Base-by-base conservation (phyloP, 2,329 filamentous ascomycete species). In the Orbilia blumenaviensis region DNA sequence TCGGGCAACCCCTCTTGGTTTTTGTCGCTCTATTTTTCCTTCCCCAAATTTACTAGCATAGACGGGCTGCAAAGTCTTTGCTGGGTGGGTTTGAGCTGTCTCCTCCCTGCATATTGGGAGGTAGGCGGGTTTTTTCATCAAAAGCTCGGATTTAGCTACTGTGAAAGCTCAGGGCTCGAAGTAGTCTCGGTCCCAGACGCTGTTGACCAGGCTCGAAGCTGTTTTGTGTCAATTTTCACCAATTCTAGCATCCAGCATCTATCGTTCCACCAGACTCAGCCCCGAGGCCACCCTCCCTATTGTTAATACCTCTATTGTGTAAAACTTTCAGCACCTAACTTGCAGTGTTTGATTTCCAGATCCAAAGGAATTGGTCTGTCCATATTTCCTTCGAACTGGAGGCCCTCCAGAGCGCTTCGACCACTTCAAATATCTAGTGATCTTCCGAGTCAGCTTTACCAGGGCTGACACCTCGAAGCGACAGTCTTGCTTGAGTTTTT, bases 401-500 rank as follows among this genome's bases (percentile, higher is more conserved):
- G 14, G 18, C 3, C 18, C n/a, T 34, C 25, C 12, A 6, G n/a
- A 44, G 16, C 16, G 41, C 23, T 34, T 23, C 18, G n/a, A 16
- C 32, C 8, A 18, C 21, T 3, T 38, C 8, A 23, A 56, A 38
- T 7, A 38, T n/a, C n/a, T 18, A 38, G 27, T 25, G 21, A 71
- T 54, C 66, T 63, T 62, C 46, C 44, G 56, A 46, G 36, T 25
- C 41, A 42, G 61, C 66, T 56, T 63, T 62, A 42, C 66, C 38
- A 50, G 61, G 52, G 52, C 42, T 66, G 60, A 73, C 41, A 16
- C 42, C 62, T 62, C 61, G 54, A 66, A 66, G 54, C 68, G 61
- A 61, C 62, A 14, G 62, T 56, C 29, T 23, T 56, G 50, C 25
- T 58, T 38, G 21, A 14, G 12, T 64, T 38, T 50, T 72, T 38